Conservation (phyloP, 176 grass and related monocot species). For the Alopecurus myosuroides region DNA sequence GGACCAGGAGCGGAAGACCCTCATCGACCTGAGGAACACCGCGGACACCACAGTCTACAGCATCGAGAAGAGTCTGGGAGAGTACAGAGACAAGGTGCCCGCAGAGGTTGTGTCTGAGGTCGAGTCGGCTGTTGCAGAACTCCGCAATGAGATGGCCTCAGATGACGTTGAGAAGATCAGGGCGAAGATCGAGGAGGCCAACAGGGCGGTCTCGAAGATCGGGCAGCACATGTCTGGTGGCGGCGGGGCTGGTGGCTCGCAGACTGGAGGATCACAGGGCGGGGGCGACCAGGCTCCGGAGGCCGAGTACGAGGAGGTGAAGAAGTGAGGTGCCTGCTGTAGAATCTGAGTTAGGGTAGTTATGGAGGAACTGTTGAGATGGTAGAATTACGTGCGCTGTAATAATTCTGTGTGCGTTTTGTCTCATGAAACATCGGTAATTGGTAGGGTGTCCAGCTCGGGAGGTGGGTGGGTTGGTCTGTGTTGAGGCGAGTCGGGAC, state of each 20-base stretch:
- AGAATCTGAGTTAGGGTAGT: not conserved
- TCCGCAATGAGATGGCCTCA: conserved; percentile 28
- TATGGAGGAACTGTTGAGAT: not conserved
- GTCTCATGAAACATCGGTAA: not conserved
- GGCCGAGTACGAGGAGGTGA: conserved; percentile 36
- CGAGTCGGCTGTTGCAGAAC: conserved; percentile 4
- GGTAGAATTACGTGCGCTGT: not conserved
- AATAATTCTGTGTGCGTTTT: not conserved
- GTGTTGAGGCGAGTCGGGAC: not conserved
- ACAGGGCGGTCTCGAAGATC: conserved; percentile 21
- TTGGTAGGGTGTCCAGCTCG: not conserved
- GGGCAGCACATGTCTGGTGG: conserved; percentile 34
- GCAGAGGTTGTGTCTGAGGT: conserved; percentile 28
- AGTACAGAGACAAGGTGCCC: conserved; percentile 41
- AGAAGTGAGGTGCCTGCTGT: conserved; percentile 8
- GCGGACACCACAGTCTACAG: conserved; percentile 39
- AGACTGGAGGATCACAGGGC: not conserved
- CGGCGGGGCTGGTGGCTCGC: not conserved
- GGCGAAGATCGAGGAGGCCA: conserved; percentile 27
- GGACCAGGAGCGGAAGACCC: conserved; percentile 41
- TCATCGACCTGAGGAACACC: conserved; percentile 32
- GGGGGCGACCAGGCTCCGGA: conserved; percentile 28
- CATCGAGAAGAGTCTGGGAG: conserved; percentile 43
- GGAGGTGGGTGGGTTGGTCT: not conserved
- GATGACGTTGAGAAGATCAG: conserved; percentile 37